Evolutionary conservation across 2,329 filamentous ascomycete genomes (phyloP).

Genomic region (Penicillium digitatum): DNA sequence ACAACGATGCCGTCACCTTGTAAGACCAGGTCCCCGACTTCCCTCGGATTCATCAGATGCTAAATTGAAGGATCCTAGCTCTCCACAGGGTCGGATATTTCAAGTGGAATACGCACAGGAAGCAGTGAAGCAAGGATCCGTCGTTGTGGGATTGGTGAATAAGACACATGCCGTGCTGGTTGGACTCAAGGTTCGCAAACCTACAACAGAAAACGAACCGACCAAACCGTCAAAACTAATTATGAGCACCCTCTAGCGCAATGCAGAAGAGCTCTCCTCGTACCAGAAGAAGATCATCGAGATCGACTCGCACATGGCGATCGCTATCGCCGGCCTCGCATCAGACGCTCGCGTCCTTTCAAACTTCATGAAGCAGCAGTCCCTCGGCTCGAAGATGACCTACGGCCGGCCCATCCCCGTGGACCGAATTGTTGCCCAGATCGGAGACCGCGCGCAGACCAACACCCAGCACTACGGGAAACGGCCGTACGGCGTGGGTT

Average conservation of each 20-base stretch:
- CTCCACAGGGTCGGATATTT: slow-evolving; percentile 97
- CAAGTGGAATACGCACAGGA: slow-evolving; percentile 99
- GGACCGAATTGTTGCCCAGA: slow-evolving; percentile 82
- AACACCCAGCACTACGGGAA: slow-evolving; percentile 98
- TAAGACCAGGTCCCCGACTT: slow-evolving; percentile 45
- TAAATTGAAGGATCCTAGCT: slow-evolving; percentile 55
- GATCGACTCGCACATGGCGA: slow-evolving; percentile 90
- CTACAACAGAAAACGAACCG: slow-evolving; percentile 1
- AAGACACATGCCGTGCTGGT: slow-evolving; percentile 96
- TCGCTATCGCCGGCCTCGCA: slow-evolving; percentile 93
- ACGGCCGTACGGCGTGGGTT: slow-evolving; percentile 90
- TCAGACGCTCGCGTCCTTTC: slow-evolving; percentile 97
- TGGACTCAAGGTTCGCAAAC: slow-evolving; percentile 75
- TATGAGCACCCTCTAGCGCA: slow-evolving; percentile 59
- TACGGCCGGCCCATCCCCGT: slow-evolving; percentile 92
- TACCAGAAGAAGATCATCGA: slow-evolving; percentile 99
- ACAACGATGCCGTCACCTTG: slow-evolving; percentile 99
- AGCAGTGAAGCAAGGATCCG: slow-evolving; percentile 97
- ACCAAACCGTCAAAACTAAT: not conserved
- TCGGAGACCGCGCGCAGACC: slow-evolving; percentile 92
- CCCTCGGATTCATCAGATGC: slow-evolving; percentile 12
- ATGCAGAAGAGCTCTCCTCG: slow-evolving; percentile 97
- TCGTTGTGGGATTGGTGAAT: slow-evolving; percentile 93
- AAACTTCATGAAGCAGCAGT: slow-evolving; percentile 99
- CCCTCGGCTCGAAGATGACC: slow-evolving; percentile 88